phyloP scores from a whole-genome alignment of 176 grass and related monocot species.

The Cocos nucifera region DNA sequence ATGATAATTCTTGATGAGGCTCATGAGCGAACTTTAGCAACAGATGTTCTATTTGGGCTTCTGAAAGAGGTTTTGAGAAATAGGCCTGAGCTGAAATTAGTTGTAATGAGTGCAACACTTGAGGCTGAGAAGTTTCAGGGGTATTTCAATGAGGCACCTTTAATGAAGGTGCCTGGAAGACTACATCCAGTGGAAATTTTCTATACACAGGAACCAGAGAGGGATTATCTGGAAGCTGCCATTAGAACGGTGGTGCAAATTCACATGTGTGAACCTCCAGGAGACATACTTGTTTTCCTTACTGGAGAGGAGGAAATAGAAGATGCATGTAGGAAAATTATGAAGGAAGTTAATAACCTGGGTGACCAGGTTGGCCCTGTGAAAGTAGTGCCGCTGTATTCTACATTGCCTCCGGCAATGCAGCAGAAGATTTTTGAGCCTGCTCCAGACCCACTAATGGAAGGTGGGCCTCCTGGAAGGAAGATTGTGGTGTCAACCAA shows the following conservation, averaged over 20 bases:
- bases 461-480: slow-evolving; percentile 78
- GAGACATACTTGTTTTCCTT: slow-evolving; percentile 96
- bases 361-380: slow-evolving; percentile 95
- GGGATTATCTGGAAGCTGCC: slow-evolving; percentile 88
- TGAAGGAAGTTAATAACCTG: slow-evolving; percentile 84
- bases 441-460: slow-evolving; percentile 57
- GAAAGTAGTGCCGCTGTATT: slow-evolving; percentile 87
- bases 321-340: slow-evolving; percentile 93
- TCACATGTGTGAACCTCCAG: slow-evolving; percentile 67
- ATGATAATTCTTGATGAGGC: slow-evolving; percentile 97
- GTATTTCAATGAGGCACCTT: slow-evolving; percentile 67
- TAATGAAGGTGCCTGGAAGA: slow-evolving; percentile 87
- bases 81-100: slow-evolving; percentile 76
- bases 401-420: slow-evolving; percentile 69
- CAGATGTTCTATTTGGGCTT: slow-evolving; percentile 94
- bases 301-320: slow-evolving; percentile 99
- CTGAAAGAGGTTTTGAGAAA: slow-evolving; percentile 87
- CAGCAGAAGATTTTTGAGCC: slow-evolving; percentile 97
- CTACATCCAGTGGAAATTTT: slow-evolving; percentile 97
- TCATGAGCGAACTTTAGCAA: slow-evolving; percentile 86
- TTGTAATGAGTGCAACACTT: slow-evolving; percentile 94
- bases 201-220: slow-evolving; percentile 95
- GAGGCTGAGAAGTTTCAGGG: slow-evolving; percentile 92
- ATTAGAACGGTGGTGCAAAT: slow-evolving; percentile 93
- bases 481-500: slow-evolving; percentile 98